These are phyloP conservation scores for Nicotiana undulata DNA, from an alignment of 257 asterid genomes.

Conservation along the genomic window DNA sequence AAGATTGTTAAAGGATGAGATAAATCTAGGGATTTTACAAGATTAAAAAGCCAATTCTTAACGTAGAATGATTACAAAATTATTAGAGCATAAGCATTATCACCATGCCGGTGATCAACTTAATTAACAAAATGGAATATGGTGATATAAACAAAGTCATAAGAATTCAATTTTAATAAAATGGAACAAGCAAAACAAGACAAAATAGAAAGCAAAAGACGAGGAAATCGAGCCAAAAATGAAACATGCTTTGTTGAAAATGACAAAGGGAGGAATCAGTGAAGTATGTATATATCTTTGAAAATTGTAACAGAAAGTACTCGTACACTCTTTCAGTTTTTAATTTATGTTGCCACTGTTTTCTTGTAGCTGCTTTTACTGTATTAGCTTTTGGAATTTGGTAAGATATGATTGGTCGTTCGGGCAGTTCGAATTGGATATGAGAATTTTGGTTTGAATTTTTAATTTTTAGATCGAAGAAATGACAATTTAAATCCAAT, in stretches of 20 bases:
- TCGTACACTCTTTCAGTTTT: too few species aligned
- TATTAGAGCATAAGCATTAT: background rate
- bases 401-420: too few species aligned
- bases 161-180: slow-evolving; percentile 10
- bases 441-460: too few species aligned
- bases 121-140: background rate
- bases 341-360: too few species aligned
- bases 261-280: background rate
- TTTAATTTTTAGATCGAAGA: too few species aligned
- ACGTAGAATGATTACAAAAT: background rate
- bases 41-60: background rate
- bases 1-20: background rate
- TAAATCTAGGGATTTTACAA: background rate
- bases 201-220: slow-evolving; percentile 10
- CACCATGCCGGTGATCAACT: background rate
- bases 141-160: slow-evolving; percentile 6
- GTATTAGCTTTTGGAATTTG: too few species aligned
- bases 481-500: too few species aligned
- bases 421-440: too few species aligned
- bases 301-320: background rate
- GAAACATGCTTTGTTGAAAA: background rate
- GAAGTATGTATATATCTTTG: background rate
- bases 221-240: background rate
- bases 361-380: too few species aligned
- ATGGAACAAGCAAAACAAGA: slow-evolving; percentile 16